Evolutionary conservation across 306 rosid species (phyloP).

Genomic region (Calophaca sinica): DNA sequence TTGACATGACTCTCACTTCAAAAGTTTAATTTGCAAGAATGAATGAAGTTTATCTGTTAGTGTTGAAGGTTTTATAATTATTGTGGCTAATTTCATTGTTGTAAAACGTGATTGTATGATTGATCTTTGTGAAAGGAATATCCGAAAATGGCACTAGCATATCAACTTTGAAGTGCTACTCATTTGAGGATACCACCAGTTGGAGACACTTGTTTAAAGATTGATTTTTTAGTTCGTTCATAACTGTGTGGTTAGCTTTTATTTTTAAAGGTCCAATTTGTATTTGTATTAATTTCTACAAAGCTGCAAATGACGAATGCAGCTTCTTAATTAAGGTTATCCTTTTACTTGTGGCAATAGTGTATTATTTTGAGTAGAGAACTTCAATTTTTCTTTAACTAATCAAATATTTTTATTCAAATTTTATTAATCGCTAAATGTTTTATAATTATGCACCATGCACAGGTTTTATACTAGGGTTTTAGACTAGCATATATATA

Average conservation of each 20-base stretch:
- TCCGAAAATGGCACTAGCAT: not conserved
- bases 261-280: conserved; percentile 1
- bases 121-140: not conserved
- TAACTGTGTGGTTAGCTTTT: not conserved
- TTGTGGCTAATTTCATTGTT: not conserved
- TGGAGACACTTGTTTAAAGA: not conserved
- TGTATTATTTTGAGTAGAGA: not conserved
- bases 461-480: not conserved
- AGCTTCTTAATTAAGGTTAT: not conserved
- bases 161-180: not conserved
- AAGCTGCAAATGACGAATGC: not conserved
- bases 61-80: not conserved
- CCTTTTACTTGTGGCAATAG: not conserved
- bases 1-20: not conserved
- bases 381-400: not conserved
- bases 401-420: not conserved
- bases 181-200: not conserved
- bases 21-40: not conserved
- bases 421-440: not conserved
- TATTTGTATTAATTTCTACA: not conserved
- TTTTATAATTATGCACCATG: not conserved
- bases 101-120: not conserved
- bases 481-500: too few species aligned
- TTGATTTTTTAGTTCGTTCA: not conserved
- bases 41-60: not conserved